These are phyloP conservation scores for Fusarium sp. DNA, from an alignment of 2,329 filamentous ascomycete species.

Conservation along the genomic window DNA sequence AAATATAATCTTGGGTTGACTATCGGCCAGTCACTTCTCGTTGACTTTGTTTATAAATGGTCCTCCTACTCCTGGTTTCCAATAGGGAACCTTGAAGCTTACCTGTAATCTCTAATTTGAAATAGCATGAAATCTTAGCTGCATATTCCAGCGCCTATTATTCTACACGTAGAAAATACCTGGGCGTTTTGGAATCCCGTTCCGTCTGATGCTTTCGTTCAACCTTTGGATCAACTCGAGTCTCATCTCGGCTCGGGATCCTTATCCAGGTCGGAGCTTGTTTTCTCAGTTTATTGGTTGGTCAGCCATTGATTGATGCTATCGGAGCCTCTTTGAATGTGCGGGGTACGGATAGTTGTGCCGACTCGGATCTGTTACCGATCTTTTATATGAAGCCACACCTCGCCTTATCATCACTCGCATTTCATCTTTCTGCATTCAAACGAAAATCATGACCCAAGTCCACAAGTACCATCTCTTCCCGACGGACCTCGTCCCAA, in stretches of 20 bases:
- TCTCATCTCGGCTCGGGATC: neutral
- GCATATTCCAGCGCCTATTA: neutral
- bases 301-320: neutral
- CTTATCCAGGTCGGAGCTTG: neutral
- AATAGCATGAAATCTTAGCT: neutral
- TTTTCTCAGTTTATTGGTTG: neutral
- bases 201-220: neutral
- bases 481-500: slow-evolving; percentile 60
- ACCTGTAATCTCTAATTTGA: neutral
- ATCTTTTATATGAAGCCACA: neutral
- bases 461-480: slow-evolving; percentile 54
- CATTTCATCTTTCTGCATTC: too few species aligned
- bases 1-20: neutral
- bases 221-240: neutral
- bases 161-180: neutral
- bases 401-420: neutral
- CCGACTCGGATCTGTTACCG: slow-evolving; percentile 26
- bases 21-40: neutral
- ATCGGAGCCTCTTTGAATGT: neutral
- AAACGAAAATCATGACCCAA: slow-evolving; percentile 26
- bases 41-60: neutral
- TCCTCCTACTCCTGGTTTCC: neutral
- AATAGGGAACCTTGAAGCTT: neutral
- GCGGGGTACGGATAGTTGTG: slow-evolving; percentile 4
- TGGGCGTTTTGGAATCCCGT: neutral